Evolutionary conservation across 768 basidiomycete genomes (phyloP).

Genomic region (Collybia sordida): DNA sequence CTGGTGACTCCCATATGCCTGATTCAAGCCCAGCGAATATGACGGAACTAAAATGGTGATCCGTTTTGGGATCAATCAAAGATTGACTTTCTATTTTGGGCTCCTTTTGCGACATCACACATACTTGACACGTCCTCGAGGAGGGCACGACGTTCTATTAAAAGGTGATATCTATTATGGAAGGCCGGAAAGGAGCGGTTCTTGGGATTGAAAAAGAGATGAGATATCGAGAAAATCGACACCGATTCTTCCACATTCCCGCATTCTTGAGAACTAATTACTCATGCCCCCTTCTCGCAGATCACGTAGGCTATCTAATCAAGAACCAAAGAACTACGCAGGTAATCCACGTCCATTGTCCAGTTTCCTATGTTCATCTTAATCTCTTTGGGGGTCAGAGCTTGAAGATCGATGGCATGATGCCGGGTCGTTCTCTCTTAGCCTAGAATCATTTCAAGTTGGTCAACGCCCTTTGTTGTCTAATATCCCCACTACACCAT

Average conservation of each 20-base stretch:
- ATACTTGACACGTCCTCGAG: conserved; percentile 21
- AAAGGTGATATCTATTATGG: conserved; percentile 26
- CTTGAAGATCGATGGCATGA: conserved; percentile 5
- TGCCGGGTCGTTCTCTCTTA: conserved; percentile 5
- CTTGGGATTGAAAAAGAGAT: conserved; percentile 20
- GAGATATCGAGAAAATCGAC: conserved; percentile 1
- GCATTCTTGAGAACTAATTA: no score
- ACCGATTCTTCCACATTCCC: no score
- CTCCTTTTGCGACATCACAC: conserved; percentile 6
- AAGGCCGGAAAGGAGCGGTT: conserved; percentile 17
- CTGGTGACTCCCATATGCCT: not conserved
- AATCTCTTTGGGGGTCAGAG: not conserved
- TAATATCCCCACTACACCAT: conserved; percentile 1
- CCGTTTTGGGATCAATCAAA: conserved; percentile 1
- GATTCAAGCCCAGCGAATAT: not conserved
- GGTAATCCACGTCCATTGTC: conserved; percentile 15
- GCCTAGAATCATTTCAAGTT: no score
- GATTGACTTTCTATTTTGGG: conserved; percentile 7
- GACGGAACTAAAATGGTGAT: conserved; percentile 10
- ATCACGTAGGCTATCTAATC: conserved; percentile 44
- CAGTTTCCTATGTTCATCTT: not conserved
- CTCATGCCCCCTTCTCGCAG: conserved; percentile 27
- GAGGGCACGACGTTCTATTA: conserved; percentile 39
- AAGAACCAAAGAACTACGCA: conserved; percentile 31
- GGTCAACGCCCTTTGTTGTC: not conserved